phyloP scores from a whole-genome alignment of 176 grass and related monocot species.

The Carex parvula region DNA sequence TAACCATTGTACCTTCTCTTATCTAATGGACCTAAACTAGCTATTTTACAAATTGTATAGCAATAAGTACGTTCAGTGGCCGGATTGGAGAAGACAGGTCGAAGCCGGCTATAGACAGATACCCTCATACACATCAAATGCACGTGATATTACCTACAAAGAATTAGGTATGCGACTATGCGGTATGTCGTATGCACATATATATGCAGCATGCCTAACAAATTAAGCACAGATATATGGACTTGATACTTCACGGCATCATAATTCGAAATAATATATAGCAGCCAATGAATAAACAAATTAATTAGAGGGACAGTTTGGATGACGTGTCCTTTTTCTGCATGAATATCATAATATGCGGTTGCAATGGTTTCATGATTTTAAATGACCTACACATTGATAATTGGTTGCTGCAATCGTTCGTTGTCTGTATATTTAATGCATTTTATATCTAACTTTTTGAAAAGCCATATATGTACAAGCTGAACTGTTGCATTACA shows the following conservation, averaged over 20 bases:
- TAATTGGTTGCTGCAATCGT: not conserved
- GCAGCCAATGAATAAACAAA: not conserved
- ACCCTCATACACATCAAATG: not conserved
- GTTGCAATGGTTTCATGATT: not conserved
- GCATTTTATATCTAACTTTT: not conserved
- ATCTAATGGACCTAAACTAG: too few relatives aligned
- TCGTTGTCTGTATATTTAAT: not conserved
- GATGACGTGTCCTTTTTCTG: not conserved
- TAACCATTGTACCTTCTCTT: too few relatives aligned
- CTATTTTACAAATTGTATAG: not conserved
- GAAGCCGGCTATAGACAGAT: not conserved
- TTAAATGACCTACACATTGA: not conserved
- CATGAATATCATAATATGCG: not conserved
- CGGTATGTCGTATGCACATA: not conserved
- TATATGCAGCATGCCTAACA: not conserved
- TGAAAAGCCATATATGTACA: not conserved
- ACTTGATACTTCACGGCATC: not conserved
- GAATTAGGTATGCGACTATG: not conserved
- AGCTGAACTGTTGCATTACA: not conserved
- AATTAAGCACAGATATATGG: not conserved
- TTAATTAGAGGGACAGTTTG: not conserved
- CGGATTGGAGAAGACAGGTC: not conserved
- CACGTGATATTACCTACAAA: not conserved
- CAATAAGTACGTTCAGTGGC: not conserved
- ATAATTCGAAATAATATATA: not conserved